A percentile compares a stretch with the other conserved stretches of the same genome.
phyloP scores from a whole-genome alignment of 2,329 filamentous ascomycete genomes.

The Ilyonectria mors-panacis region DNA sequence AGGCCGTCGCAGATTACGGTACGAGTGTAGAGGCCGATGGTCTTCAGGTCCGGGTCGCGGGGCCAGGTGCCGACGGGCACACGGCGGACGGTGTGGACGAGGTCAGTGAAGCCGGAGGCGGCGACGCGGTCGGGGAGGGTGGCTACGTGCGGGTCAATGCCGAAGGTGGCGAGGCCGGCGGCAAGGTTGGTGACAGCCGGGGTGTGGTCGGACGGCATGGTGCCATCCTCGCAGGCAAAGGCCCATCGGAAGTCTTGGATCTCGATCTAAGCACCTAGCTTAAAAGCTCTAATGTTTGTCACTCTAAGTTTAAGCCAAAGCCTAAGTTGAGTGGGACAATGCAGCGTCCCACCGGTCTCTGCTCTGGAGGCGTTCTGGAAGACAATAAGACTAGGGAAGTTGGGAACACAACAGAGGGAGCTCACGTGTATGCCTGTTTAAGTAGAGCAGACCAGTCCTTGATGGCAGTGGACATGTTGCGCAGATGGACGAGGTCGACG shows the following conservation, averaged over 20 bases:
- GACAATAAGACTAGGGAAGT: background rate
- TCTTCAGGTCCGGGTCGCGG: background rate
- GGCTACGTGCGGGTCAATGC: constrained; percentile 46
- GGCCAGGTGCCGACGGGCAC: constrained; percentile 11
- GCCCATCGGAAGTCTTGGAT: constrained; percentile 50
- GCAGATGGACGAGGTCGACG: constrained; percentile 48
- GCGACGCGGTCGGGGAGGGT: background rate
- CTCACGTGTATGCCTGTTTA: constrained; percentile 30
- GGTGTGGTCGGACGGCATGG: constrained; percentile 40
- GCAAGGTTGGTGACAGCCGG: constrained; percentile 43
- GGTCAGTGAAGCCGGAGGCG: constrained; percentile 3
- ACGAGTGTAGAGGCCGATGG: constrained; percentile 31
- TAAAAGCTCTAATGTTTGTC: constrained; percentile 40
- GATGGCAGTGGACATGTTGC: constrained; percentile 53
- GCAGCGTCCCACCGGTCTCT: background rate
- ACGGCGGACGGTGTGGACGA: background rate
- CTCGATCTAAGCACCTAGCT: constrained; percentile 63
- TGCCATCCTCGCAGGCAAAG: constrained; percentile 43
- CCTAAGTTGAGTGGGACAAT: too few species aligned
- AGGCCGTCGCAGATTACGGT: constrained; percentile 44
- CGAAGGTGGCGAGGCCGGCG: constrained; percentile 45
- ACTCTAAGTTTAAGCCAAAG: background rate
- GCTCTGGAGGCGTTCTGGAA: background rate
- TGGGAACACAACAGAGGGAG: background rate
- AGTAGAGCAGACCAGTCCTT: constrained; percentile 32